Base-by-base conservation (phyloP, 1,139 yeast species). In the Suhomyces guaymorum region DNA sequence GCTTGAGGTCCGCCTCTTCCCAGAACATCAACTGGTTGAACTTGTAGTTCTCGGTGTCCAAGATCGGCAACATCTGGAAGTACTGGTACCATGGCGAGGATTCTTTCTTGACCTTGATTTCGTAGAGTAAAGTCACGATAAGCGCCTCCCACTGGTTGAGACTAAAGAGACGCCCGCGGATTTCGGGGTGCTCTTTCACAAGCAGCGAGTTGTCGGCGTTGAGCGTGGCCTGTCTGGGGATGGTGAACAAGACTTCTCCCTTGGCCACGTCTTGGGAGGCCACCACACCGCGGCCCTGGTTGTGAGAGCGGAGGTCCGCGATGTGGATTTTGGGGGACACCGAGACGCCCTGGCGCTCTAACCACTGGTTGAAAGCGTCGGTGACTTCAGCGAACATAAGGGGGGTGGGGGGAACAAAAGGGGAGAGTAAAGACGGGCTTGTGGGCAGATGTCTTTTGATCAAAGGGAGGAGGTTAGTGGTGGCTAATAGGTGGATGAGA, bases 21-120 rank as follows among this genome's bases (percentile, higher is more conserved):
- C 97, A 92, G 51, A 80, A 88, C 78, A 89, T 84, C 39, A 90
- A 73, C 30, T 83, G 85, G 49, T 81, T 73, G 54, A 85, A 80
- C 1, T 51, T 47, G 39, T 61, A 61, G 38, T 56, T 51, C 12
- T 51, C 49, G 5, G 34, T 32, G 30, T 64, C 69, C 12, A 39
- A 41, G 15, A 65, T 46, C 0, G 97, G 97, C 32, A 92, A 65
- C 0, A 89, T 76, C 22, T 74, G 65, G 42, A 88, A 77, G 57
- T 92, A 92, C 1, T 79, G 73, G 37, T 53, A 55, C 95, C 96
- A 90, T 23, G 60, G 64, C 32, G 86, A 77, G 8, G 59, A 44
- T 1, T 59, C 62, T 4, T 68, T 64, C 26, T 62, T 49, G 33
- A 59, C 61, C 43, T 68, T 54, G 30, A 62, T 37, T 51, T 86